Percentiles rank a stretch among this genome's conserved stretches.
phyloP scores from a whole-genome alignment of 2,329 filamentous ascomycete species.

The Hansfordia pulvinata region DNA sequence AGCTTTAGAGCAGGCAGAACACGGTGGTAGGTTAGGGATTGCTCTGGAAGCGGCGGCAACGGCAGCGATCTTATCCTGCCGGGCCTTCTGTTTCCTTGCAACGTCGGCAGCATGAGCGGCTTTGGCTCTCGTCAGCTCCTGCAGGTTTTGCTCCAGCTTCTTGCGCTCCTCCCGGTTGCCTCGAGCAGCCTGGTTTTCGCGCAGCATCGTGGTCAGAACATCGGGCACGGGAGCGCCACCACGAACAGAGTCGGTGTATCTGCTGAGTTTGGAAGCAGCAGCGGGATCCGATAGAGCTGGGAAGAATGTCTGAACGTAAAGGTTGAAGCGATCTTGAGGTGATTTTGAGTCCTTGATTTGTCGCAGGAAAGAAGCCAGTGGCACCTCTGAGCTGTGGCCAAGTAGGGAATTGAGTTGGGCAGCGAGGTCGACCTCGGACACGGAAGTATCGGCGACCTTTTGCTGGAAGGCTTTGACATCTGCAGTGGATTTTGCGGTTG shows the following conservation, averaged over 20 bases:
- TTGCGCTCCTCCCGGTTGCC: conserved; percentile 21
- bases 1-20: conserved; percentile 21
- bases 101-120: conserved; percentile 22
- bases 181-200: conserved; percentile 16
- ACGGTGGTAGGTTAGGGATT: conserved; percentile 22
- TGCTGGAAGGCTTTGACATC: conserved; percentile 14
- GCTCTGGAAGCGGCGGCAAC: conserved; percentile 19
- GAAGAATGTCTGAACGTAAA: conserved; percentile 28
- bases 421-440: conserved; percentile 12
- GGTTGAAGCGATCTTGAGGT: conserved; percentile 19
- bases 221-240: conserved; percentile 14
- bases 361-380: conserved; percentile 13
- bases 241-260: conserved; percentile 25
- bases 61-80: conserved; percentile 26
- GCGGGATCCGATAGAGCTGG: conserved; percentile 19
- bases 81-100: conserved; percentile 15
- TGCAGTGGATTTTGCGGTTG: conserved; percentile 10
- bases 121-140: conserved; percentile 33
- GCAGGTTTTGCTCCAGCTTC: conserved; percentile 21
- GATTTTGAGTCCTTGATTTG: conserved; percentile 18
- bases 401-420: conserved; percentile 12
- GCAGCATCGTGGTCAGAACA: conserved; percentile 15
- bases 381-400: too few relatives aligned
- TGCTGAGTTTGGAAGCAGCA: conserved; percentile 14
- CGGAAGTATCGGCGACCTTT: conserved; percentile 12